Conservation (phyloP, 1,284 basidiomycete genomes). For the Sanghuangporus baumii region DNA sequence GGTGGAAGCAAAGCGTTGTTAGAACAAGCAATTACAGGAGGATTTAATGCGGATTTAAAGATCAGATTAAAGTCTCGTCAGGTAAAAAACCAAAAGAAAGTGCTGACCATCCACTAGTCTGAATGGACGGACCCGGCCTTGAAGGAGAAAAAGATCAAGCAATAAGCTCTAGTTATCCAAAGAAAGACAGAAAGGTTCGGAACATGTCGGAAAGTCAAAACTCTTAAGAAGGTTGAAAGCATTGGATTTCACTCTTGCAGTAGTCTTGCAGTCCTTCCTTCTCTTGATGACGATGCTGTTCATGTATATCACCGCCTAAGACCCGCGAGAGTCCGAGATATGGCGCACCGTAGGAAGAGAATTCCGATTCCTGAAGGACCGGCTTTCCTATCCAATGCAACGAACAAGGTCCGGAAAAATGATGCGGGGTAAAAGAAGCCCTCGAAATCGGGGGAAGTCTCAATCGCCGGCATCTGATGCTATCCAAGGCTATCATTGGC, state of each 20-base stretch:
- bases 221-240: background rate
- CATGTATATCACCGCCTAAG: conserved; percentile 1
- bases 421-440: background rate
- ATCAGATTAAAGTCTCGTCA: background rate
- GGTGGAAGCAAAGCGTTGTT: background rate
- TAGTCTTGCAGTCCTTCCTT: background rate
- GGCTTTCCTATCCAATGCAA: background rate
- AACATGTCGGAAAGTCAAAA: background rate
- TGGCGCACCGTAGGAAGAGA: background rate
- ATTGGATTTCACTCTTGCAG: background rate
- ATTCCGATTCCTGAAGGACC: background rate
- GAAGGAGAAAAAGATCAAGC: background rate
- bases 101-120: background rate
- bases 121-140: background rate
- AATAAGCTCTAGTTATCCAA: background rate
- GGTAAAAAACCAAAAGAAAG: background rate
- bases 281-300: background rate
- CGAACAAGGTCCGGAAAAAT: background rate
- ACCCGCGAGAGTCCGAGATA: background rate
- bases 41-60: background rate
- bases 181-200: background rate
- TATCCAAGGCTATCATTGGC: background rate
- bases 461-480: background rate
- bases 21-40: background rate
- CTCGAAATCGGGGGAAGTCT: background rate